A percentile compares a stretch with the other conserved stretches of the same genome.
Conservation (phyloP, 495 filamentous ascomycete species). For the Hamigera avellanea region DNA sequence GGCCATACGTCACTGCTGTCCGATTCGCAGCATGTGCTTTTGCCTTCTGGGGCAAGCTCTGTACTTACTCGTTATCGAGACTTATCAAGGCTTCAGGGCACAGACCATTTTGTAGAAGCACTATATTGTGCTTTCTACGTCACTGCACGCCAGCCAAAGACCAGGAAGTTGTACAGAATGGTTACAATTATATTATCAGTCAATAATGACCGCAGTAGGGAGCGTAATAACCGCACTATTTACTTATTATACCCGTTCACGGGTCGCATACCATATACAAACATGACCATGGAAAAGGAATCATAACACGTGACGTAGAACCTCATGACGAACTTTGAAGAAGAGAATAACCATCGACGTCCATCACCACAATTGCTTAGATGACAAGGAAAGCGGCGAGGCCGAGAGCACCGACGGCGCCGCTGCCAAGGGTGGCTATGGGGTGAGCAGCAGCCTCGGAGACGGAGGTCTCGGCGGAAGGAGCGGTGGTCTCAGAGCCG, state of each 20-base stretch:
- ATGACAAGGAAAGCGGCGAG: slow-evolving; percentile 30
- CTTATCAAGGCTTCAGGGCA: no score
- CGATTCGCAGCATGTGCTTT: no score
- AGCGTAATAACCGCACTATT: slow-evolving; percentile 1
- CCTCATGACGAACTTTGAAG: no score
- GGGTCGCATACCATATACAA: slow-evolving; percentile 7
- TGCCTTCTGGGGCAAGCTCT: no score
- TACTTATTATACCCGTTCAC: slow-evolving; percentile 5
- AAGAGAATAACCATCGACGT: neutral
- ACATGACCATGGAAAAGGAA: slow-evolving; percentile 2
- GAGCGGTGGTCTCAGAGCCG: neutral
- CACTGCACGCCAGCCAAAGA: no score
- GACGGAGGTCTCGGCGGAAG: neutral
- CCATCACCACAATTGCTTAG: slow-evolving; percentile 13
- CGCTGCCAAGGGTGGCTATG: slow-evolving; percentile 23
- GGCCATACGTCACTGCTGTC: no score
- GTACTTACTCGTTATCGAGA: no score
- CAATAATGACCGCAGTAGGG: neutral
- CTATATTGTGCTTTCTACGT: no score
- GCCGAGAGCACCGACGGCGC: slow-evolving; percentile 25
- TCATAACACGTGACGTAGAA: slow-evolving; percentile 5
- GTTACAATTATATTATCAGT: no score
- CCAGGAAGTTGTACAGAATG: no score
- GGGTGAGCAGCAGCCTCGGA: slow-evolving; percentile 12
- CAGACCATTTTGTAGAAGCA: no score